Conservation (phyloP, 2,329 filamentous ascomycete genomes). For the Sordariomycetes sp. region DNA sequence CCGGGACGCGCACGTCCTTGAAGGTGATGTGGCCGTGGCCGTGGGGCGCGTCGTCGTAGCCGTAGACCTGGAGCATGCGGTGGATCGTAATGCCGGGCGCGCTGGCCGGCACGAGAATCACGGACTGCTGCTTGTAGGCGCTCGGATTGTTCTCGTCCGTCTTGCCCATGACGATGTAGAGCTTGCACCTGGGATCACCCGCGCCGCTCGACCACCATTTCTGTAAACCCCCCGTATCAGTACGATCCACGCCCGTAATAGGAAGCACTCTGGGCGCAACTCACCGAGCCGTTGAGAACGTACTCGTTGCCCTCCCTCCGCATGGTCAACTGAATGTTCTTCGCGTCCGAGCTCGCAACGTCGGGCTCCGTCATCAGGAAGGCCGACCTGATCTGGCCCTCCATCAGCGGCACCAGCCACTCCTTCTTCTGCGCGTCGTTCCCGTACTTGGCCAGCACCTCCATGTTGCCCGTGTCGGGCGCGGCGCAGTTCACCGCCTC, state of each 20-base stretch:
- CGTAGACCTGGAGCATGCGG: constrained; percentile 88
- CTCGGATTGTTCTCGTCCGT: constrained; percentile 65
- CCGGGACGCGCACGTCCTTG: constrained; percentile 80
- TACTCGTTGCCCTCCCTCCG: constrained; percentile 76
- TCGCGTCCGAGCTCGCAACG: constrained; percentile 81
- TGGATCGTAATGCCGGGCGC: constrained; percentile 84
- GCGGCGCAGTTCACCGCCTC: constrained; percentile 87
- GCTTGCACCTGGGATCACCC: constrained; percentile 80
- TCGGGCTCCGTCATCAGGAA: constrained; percentile 94
- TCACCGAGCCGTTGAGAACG: constrained; percentile 75
- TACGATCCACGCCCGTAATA: background rate
- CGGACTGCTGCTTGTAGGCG: constrained; percentile 83
- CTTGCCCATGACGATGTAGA: constrained; percentile 98
- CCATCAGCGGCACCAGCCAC: constrained; percentile 74
- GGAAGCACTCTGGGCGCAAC: constrained; percentile 13
- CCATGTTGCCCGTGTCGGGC: constrained; percentile 93
- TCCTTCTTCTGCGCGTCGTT: constrained; percentile 73
- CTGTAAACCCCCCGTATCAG: constrained; percentile 25
- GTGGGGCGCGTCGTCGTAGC: constrained; percentile 96
- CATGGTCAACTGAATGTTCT: constrained; percentile 82
- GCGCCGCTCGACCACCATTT: constrained; percentile 99
- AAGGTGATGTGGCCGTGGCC: constrained; percentile 92
- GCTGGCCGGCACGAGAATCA: constrained; percentile 74
- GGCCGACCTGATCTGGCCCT: constrained; percentile 77
- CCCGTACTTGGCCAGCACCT: constrained; percentile 85